Percentiles rank a stretch among this genome's conserved stretches.
These are phyloP conservation scores for Lizonia empirigonia DNA, from an alignment of 2,329 filamentous ascomycete species.

Conservation along the genomic window DNA sequence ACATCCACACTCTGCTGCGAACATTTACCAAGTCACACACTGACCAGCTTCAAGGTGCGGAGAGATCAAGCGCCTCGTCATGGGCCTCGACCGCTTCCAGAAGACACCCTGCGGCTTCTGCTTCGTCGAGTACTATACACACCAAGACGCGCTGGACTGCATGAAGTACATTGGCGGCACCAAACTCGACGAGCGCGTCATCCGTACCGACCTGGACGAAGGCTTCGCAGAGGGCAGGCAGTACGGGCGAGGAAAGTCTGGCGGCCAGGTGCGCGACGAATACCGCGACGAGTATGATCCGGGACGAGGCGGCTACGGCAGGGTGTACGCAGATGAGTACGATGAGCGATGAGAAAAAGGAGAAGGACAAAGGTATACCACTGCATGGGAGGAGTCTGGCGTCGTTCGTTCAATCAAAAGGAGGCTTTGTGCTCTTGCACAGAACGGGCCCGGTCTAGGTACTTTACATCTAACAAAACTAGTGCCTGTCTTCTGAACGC, in stretches of 20 bases:
- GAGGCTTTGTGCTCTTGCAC: conserved; percentile 8
- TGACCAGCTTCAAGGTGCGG: conserved; percentile 60
- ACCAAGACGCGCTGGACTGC: conserved; percentile 95
- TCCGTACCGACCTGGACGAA: conserved; percentile 92
- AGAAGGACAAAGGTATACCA: conserved; percentile 6
- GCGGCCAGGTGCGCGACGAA: conserved; percentile 95
- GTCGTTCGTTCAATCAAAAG: conserved; percentile 16
- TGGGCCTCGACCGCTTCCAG: conserved; percentile 95
- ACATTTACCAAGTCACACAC: conserved; percentile 40
- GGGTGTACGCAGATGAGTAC: conserved; percentile 58
- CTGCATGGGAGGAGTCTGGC: conserved; percentile 27
- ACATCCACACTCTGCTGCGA: conserved; percentile 9
- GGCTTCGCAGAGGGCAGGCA: conserved; percentile 96
- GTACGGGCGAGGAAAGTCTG: conserved; percentile 93
- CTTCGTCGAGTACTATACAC: conserved; percentile 99
- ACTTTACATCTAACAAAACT: conserved; percentile 18
- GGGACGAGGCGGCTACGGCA: conserved; percentile 85
- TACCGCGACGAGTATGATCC: conserved; percentile 98
- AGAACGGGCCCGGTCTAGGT: conserved; percentile 12
- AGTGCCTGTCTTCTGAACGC: conserved; percentile 9
- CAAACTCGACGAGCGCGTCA: conserved; percentile 96
- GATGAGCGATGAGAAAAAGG: conserved; percentile 28
- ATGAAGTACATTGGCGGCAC: conserved; percentile 99
- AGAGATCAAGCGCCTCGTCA: conserved; percentile 96
- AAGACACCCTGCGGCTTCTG: conserved; percentile 99